Evolutionary conservation across 805 yeast genomes (phyloP), one percentile per base, ranked within the genome.

Genomic region (Suhomyces kilbournensis): DNA sequence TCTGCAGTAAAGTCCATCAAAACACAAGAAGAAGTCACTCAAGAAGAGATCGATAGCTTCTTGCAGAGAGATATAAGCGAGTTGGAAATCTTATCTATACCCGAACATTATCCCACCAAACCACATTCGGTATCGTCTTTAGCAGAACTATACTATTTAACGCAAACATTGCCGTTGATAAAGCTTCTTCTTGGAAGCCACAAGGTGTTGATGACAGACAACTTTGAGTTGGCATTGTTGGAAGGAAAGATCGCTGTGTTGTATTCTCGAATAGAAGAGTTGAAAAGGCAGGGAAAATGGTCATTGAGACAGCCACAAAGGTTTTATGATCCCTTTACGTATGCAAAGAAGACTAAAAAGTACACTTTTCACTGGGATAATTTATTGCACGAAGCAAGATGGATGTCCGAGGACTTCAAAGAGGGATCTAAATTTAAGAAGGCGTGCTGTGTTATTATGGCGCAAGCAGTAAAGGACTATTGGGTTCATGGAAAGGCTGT

Each of bases 231-330:
- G 60, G 89, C 96, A 0, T 72, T 92, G 32, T 80, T 90, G 12
- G 99, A 94, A 64, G 97, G 97, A 3, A 88, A 92, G 64, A 84
- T 93, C 2, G 89, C 96, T 0, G 97, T 91, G 9, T 83, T 90
- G 17, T 88, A 90, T 60, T 87, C 96, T 1, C 77, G 98, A 55
- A 92, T 94, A 46, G 98, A 93, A 63, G 98, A 93, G 66, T 76
- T 94, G 56, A 90, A 90, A 66, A 76, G 96, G 46, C 86, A 86
- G 53, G 88, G 89, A 2, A 84, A 88, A 60, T 94, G 99, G 98
- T 86, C 96, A 20, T 73, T 94, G 49, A 78, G 96, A 49, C 99
- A 94, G 66, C 96, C 96, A 0, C 75, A 79, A 49, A 78, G 81
- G 56, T 86, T 78, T 61, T 63, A 76, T 10, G 96, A 90, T 57